phyloP scores from a whole-genome alignment of 345 rosid species.

The Rhodomyrtus tomentosa region DNA sequence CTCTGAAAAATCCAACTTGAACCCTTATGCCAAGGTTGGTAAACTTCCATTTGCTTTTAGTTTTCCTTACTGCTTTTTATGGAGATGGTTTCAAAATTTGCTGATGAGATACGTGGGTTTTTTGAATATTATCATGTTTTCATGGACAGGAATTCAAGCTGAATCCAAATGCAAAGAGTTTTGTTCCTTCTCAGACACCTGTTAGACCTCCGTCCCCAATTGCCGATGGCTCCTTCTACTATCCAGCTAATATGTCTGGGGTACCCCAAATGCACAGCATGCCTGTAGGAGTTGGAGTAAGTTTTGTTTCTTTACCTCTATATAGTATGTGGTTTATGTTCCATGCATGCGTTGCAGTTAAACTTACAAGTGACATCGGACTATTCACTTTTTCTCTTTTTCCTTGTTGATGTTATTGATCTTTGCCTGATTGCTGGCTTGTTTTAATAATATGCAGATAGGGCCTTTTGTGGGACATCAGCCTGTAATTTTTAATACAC shows the following conservation, averaged over 20 bases:
- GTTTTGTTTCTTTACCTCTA: neutral
- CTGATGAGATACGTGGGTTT: neutral
- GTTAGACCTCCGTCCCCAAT: slow-evolving; percentile 54
- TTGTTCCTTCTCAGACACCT: slow-evolving; percentile 42
- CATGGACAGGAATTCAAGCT: slow-evolving; percentile 75
- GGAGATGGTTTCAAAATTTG: neutral
- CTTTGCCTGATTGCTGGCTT: neutral
- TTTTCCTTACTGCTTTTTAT: neutral
- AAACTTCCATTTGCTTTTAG: neutral
- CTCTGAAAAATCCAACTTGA: slow-evolving; percentile 64
- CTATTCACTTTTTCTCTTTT: neutral
- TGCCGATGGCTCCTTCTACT: slow-evolving; percentile 59
- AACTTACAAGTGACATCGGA: neutral
- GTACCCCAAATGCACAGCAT: slow-evolving; percentile 60
- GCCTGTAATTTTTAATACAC: slow-evolving; percentile 53
- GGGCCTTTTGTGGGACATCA: slow-evolving; percentile 63
- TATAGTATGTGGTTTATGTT: neutral
- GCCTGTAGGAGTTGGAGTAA: slow-evolving; percentile 71
- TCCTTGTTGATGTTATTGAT: neutral
- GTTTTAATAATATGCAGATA: slow-evolving; percentile 28
- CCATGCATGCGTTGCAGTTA: neutral
- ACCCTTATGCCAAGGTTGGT: slow-evolving; percentile 81
- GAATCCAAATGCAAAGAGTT: slow-evolving; percentile 92
- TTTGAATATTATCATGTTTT: neutral
- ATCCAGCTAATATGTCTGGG: slow-evolving; percentile 29